Conservation (phyloP, 148 eudicot genomes). For the Camellia granthamiana region DNA sequence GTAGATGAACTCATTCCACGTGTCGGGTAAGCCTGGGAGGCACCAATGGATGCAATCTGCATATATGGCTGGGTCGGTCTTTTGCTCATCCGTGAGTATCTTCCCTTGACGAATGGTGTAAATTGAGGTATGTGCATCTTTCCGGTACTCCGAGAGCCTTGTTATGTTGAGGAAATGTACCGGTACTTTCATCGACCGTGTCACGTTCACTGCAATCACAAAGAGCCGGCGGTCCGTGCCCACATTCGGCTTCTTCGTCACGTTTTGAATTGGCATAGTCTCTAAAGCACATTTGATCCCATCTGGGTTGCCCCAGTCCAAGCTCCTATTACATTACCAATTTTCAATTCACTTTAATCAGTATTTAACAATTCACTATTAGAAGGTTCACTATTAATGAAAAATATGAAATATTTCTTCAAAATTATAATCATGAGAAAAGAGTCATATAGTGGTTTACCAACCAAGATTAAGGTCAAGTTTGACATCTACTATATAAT, state of each 20-base stretch:
- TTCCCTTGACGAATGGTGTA: conserved; percentile 88
- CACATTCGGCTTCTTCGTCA: conserved; percentile 54
- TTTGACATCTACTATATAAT: too few relatives aligned
- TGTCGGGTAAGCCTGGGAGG: conserved; percentile 90
- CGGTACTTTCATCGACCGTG: conserved; percentile 62
- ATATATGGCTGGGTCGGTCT: conserved; percentile 59
- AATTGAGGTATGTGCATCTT: conserved; percentile 92
- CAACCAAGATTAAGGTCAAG: not conserved
- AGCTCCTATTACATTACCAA: conserved; percentile 41
- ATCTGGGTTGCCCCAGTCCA: conserved; percentile 87
- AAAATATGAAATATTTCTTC: not conserved
- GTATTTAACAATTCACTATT: too few relatives aligned
- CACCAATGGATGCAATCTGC: conserved; percentile 99
- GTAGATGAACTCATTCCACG: conserved; percentile 90
- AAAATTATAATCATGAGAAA: too few relatives aligned
- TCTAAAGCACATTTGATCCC: conserved; percentile 87
- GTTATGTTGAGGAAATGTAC: conserved; percentile 78
- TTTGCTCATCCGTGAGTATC: conserved; percentile 62
- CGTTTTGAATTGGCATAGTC: conserved; percentile 66
- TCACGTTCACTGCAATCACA: conserved; percentile 46
- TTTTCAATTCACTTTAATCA: too few relatives aligned
- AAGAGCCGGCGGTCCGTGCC: conserved; percentile 88
- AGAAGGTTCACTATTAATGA: too few relatives aligned
- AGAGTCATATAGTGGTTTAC: not conserved
- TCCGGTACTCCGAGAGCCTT: conserved; percentile 71